These are phyloP conservation scores for Epichloe gansuensis DNA, from an alignment of 2,329 filamentous ascomycete species.

Conservation along the genomic window DNA sequence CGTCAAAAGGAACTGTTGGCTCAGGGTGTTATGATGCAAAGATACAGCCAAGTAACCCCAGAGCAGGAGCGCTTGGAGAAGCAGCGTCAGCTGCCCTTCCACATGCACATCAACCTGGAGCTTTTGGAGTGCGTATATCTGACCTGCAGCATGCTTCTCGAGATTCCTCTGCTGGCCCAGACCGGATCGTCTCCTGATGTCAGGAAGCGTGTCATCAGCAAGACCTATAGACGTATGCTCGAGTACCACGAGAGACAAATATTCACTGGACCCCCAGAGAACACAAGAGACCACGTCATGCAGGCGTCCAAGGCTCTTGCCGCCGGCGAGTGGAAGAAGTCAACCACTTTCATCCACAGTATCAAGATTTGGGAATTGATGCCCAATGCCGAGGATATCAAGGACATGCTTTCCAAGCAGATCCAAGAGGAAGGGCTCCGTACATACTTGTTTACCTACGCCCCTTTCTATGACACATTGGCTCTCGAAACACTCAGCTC, in stretches of 20 bases:
- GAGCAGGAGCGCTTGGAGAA: constrained; percentile 97
- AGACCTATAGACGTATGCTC: constrained; percentile 97
- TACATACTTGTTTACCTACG: constrained; percentile 98
- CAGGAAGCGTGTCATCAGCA: constrained; percentile 96
- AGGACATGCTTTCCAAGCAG: constrained; percentile 92
- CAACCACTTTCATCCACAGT: constrained; percentile 80
- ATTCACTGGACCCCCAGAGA: constrained; percentile 96
- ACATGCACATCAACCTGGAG: constrained; percentile 99
- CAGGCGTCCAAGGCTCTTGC: constrained; percentile 95
- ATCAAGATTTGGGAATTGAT: constrained; percentile 99
- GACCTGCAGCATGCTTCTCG: constrained; percentile 97
- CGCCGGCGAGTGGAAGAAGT: constrained; percentile 97
- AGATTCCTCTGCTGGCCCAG: constrained; percentile 93
- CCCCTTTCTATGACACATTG: constrained; percentile 96
- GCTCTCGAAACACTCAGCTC: constrained; percentile 69
- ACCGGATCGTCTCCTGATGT: constrained; percentile 93
- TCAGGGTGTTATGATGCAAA: constrained; percentile 96
- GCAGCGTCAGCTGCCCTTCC: constrained; percentile 95
- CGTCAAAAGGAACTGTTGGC: constrained; percentile 96
- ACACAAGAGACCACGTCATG: constrained; percentile 98
- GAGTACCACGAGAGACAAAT: constrained; percentile 99
- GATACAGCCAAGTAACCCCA: constrained; percentile 89
- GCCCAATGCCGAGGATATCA: constrained; percentile 84
- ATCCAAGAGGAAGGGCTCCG: constrained; percentile 97
- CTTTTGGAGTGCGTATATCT: constrained; percentile 96